Evolutionary conservation across 2,329 filamentous ascomycete genomes (phyloP).

Genomic region (Colletotrichum limetticola): DNA sequence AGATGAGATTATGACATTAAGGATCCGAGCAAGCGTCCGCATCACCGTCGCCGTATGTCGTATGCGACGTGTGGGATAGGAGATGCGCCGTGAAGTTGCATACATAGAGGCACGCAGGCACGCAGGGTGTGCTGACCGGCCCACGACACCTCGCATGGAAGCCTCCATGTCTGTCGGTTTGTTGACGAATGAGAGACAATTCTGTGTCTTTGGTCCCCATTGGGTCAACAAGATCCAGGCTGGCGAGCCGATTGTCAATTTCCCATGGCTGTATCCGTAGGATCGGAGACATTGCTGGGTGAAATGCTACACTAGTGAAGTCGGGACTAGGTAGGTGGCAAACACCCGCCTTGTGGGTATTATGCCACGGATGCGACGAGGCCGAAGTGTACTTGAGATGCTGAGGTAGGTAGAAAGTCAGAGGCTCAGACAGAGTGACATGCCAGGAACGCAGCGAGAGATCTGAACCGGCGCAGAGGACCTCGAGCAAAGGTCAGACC

Average conservation of each 20-base stretch:
- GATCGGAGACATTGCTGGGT: constrained; percentile 7
- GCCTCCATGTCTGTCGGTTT: neutral
- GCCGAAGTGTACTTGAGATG: neutral
- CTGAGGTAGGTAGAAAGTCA: neutral
- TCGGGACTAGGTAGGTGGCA: neutral
- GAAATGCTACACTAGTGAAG: neutral
- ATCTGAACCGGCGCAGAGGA: neutral
- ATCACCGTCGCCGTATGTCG: neutral
- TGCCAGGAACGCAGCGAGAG: neutral
- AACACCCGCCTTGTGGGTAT: neutral
- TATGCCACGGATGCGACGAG: neutral
- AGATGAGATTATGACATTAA: neutral
- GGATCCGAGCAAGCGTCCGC: neutral
- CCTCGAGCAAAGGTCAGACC: neutral
- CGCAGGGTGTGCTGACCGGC: neutral
- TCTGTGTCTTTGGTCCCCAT: neutral
- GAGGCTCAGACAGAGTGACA: neutral
- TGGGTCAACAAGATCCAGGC: neutral
- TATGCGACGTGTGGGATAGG: neutral
- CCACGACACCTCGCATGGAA: neutral
- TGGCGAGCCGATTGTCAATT: neutral
- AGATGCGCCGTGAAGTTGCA: neutral
- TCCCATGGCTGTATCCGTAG: neutral
- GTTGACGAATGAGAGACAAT: neutral
- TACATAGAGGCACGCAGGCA: neutral